These are phyloP conservation scores for Claviceps paspali DNA, from an alignment of 2,329 filamentous ascomycete genomes.

Conservation along the genomic window DNA sequence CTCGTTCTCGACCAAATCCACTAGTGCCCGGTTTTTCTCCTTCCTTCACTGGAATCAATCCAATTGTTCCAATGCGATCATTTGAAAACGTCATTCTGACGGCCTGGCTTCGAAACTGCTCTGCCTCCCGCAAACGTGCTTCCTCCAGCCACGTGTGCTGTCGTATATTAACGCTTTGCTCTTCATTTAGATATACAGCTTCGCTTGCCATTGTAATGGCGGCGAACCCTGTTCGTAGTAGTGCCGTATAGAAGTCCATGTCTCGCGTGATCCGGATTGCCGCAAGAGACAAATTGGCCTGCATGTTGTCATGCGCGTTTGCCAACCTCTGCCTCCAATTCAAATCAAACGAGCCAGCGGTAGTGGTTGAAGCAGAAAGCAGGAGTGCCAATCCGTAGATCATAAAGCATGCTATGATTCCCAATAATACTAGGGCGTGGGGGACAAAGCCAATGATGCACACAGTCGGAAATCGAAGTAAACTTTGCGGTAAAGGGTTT, in stretches of 20 bases:
- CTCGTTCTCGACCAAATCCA: conserved; percentile 57
- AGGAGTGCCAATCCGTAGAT: conserved; percentile 69
- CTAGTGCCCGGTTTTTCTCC: conserved; percentile 27
- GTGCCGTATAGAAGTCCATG: conserved; percentile 90
- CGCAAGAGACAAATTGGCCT: conserved; percentile 75
- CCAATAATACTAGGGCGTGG: conserved; percentile 71
- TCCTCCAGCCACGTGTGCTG: conserved; percentile 84
- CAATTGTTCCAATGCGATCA: conserved; percentile 38
- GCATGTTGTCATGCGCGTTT: conserved; percentile 73
- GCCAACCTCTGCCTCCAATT: conserved; percentile 45
- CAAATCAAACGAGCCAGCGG: conserved; percentile 14
- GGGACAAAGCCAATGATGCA: conserved; percentile 92
- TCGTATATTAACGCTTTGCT: conserved; percentile 56
- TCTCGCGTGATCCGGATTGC: conserved; percentile 67
- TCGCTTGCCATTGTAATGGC: conserved; percentile 88
- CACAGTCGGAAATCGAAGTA: conserved; percentile 81
- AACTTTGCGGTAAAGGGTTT: conserved; percentile 44
- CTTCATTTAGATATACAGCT: conserved; percentile 90
- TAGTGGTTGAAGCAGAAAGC: conserved; percentile 43
- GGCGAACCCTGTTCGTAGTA: conserved; percentile 74
- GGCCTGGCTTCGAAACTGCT: conserved; percentile 40
- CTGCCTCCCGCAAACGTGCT: conserved; percentile 64
- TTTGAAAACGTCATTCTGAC: conserved; percentile 30
- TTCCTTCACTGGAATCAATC: conserved; percentile 37
- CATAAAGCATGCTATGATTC: conserved; percentile 57